Evolutionary conservation across 1,284 basidiomycete genomes (phyloP).

Genomic region (Leccinum pachyderme): DNA sequence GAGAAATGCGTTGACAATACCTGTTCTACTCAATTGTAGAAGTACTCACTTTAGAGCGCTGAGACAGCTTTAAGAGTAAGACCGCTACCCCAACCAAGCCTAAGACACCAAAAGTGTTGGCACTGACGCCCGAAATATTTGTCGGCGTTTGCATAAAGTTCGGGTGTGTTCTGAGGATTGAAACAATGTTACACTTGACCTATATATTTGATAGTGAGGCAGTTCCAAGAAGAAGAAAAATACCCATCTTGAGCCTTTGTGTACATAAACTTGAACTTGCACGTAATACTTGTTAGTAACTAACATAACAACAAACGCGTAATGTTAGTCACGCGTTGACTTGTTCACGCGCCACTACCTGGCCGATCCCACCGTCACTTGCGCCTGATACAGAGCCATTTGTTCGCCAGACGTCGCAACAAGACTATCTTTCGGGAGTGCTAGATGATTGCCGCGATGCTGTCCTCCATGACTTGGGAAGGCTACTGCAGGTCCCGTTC

Average conservation of each 20-base stretch:
- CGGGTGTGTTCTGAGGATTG: neutral
- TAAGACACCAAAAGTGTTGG: neutral
- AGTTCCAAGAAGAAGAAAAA: neutral
- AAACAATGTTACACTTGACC: neutral
- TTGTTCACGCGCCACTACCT: neutral
- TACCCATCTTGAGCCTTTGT: too few species aligned
- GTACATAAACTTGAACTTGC: too few species aligned
- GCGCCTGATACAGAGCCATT: neutral
- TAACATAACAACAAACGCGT: too few species aligned
- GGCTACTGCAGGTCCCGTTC: neutral
- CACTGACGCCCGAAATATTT: neutral
- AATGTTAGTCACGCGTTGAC: too few species aligned
- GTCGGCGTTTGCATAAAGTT: neutral
- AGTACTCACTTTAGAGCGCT: slow-evolving; percentile 2
- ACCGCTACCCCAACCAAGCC: neutral
- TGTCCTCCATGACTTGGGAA: neutral
- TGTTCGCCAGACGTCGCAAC: neutral
- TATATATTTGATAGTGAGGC: neutral
- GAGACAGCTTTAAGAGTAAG: neutral
- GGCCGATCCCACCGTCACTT: neutral
- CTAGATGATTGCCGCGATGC: neutral
- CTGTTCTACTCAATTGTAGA: neutral
- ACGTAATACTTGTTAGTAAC: too few species aligned
- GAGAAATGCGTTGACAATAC: neutral
- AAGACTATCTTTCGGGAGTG: neutral